Percentiles rank a stretch among this genome's conserved stretches.
Conservation (phyloP, 805 yeast genomes). For the Candida loeiensis region DNA sequence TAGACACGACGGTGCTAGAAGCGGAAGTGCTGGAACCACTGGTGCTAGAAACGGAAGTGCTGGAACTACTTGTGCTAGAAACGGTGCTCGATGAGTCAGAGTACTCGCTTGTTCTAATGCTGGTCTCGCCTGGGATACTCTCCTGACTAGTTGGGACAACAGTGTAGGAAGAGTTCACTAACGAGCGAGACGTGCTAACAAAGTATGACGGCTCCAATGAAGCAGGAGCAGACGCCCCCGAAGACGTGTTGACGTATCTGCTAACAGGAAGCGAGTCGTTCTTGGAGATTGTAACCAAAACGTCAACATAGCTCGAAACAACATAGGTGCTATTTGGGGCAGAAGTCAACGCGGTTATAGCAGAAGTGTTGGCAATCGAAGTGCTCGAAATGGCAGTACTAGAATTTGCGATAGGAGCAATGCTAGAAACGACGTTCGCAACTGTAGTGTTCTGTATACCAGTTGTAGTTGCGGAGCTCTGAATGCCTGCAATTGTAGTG, state of each 20-base stretch:
- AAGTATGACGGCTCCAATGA: neutral
- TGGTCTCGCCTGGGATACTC: too few relatives aligned
- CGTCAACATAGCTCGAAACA: neutral
- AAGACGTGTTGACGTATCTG: neutral
- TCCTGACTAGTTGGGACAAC: slow-evolving; percentile 5
- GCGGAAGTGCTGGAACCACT: slow-evolving; percentile 2
- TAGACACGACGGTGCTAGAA: slow-evolving; percentile 1
- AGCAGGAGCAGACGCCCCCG: neutral
- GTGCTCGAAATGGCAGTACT: too few relatives aligned
- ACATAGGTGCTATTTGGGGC: neutral
- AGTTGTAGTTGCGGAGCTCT: too few relatives aligned
- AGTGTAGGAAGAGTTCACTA: slow-evolving; percentile 3
- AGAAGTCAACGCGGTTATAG: too few relatives aligned
- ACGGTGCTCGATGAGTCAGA: too few relatives aligned
- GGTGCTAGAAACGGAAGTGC: slow-evolving; percentile 2
- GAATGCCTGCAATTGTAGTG: too few relatives aligned
- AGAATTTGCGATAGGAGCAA: too few relatives aligned
- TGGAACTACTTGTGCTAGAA: slow-evolving; percentile 3
- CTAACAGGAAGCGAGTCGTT: neutral
- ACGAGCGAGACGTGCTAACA: neutral
- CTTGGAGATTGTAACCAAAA: neutral
- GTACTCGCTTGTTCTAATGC: too few relatives aligned
- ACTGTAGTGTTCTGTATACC: too few relatives aligned
- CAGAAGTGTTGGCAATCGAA: too few relatives aligned
- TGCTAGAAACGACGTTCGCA: too few relatives aligned